Percentiles rank a stretch among this genome's conserved stretches.
These are phyloP conservation scores for Scleroderma citrinum DNA, from an alignment of 768 basidiomycete species.

Conservation along the genomic window DNA sequence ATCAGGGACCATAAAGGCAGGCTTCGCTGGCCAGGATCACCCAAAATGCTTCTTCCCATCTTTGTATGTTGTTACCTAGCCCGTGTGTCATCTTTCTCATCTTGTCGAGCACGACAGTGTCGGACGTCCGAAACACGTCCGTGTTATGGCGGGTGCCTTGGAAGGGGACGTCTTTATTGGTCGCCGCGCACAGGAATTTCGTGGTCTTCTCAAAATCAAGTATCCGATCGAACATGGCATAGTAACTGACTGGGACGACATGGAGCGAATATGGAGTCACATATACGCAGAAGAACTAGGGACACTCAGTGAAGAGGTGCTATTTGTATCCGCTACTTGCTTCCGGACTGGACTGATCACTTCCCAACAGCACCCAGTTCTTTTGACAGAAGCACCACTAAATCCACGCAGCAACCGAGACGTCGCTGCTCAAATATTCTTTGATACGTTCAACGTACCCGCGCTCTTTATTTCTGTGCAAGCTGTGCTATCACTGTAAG, in stretches of 20 bases:
- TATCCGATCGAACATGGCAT: slow-evolving; percentile 99
- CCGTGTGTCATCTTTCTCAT: slow-evolving; percentile 22
- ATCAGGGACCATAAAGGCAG: slow-evolving; percentile 97
- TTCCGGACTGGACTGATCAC: neutral
- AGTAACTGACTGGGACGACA: slow-evolving; percentile 99
- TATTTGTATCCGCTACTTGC: slow-evolving; percentile 8
- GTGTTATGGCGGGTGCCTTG: slow-evolving; percentile 95
- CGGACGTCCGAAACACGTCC: slow-evolving; percentile 94
- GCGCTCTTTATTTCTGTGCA: slow-evolving; percentile 96
- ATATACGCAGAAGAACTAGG: slow-evolving; percentile 95
- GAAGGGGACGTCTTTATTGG: slow-evolving; percentile 98
- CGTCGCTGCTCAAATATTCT: slow-evolving; percentile 96
- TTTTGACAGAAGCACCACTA: slow-evolving; percentile 94
- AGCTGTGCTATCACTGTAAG: slow-evolving; percentile 92
- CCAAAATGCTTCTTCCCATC: slow-evolving; percentile 99
- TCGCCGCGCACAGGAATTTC: slow-evolving; percentile 88
- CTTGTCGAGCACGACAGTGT: slow-evolving; percentile 48
- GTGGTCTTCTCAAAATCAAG: slow-evolving; percentile 94
- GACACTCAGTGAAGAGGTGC: slow-evolving; percentile 93
- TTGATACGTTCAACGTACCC: slow-evolving; percentile 99
- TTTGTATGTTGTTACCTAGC: slow-evolving; percentile 66
- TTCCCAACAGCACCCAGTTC: slow-evolving; percentile 79
- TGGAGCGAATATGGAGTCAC: slow-evolving; percentile 99
- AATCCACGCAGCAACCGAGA: slow-evolving; percentile 97
- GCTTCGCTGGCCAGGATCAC: slow-evolving; percentile 98